Evolutionary conservation across 805 yeast genomes (phyloP), one percentile per base, ranked within the genome.

Genomic region (Kodamaea restingae): DNA sequence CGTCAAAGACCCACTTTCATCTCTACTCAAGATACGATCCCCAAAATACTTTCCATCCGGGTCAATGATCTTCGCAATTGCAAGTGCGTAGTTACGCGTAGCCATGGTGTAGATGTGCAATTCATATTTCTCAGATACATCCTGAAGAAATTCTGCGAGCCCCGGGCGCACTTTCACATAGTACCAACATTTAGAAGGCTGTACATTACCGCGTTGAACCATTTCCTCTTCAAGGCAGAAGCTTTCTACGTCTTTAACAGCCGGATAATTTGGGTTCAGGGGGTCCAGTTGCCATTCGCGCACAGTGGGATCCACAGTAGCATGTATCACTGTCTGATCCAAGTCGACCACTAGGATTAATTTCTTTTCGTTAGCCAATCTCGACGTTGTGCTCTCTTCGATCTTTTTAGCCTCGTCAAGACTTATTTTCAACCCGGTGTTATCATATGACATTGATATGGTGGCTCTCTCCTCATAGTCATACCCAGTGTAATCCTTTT

Each of bases 101-200:
- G 98, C 98, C 98, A 93, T 93, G 4, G 98, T 93, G 60, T 93
- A 93, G 28, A 93, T 86, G 56, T 93, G 98, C 70, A 93, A 67
- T 62, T 93, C 98, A 57, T 84, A 93, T 33, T 75, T 63, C 35
- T 80, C 61, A 4, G 82, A 66, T 36, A 87, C 75, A 35, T 70
- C 69, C 36, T 73, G 75, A 38, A 93, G 71, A 56, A 93, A 93
- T 37, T 79, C 81, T 36, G 72, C 63, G 28, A 93, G 67, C 0
- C 96, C 96, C 0, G 98, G 98, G 46, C 98, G 74, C 27, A 87
- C 64, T 60, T 93, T 93, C 20, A 95, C 96, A 52, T 86, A 93
- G 60, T 93, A 93, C 85, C 91, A 84, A 60, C 95, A 81, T 46
- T 75, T 67, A 14, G 76, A 69, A 3, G 78, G 72, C 15, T 39